Conservation (phyloP, 2,329 filamentous ascomycete genomes). For the Onygena corvina region DNA sequence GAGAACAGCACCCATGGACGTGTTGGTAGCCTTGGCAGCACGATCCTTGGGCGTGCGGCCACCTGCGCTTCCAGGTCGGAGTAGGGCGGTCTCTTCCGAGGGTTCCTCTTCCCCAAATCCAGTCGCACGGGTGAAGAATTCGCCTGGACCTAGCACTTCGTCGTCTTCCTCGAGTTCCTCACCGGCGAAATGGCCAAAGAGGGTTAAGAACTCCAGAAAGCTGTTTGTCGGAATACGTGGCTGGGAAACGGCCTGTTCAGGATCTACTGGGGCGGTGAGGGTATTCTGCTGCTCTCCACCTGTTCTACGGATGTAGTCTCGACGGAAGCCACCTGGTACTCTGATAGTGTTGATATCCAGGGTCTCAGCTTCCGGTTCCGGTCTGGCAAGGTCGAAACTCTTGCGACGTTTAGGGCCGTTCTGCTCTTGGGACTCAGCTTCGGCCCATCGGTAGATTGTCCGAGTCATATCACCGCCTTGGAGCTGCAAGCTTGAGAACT, state of each 20-base stretch:
- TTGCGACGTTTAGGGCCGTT: slow-evolving; percentile 57
- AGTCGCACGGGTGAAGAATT: slow-evolving; percentile 56
- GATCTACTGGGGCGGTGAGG: slow-evolving; percentile 28
- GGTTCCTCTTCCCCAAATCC: slow-evolving; percentile 52
- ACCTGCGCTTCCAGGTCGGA: slow-evolving; percentile 57
- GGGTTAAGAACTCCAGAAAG: slow-evolving; percentile 87
- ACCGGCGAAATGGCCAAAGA: slow-evolving; percentile 95
- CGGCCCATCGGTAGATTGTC: slow-evolving; percentile 92
- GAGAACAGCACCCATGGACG: slow-evolving; percentile 64
- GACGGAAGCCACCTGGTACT: slow-evolving; percentile 81
- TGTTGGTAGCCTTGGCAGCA: slow-evolving; percentile 62
- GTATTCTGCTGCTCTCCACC: slow-evolving; percentile 47
- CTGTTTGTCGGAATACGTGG: slow-evolving; percentile 71
- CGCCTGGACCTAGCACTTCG: slow-evolving; percentile 71
- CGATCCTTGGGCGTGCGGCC: slow-evolving; percentile 64
- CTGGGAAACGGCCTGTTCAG: slow-evolving; percentile 28
- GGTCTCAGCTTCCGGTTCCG: slow-evolving; percentile 65
- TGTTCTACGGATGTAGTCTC: slow-evolving; percentile 72
- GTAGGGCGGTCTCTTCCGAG: slow-evolving; percentile 76
- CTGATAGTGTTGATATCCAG: slow-evolving; percentile 84
- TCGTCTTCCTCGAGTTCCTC: slow-evolving; percentile 96
- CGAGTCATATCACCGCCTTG: slow-evolving; percentile 92
- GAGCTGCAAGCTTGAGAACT: slow-evolving; percentile 84
- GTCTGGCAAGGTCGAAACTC: slow-evolving; percentile 70
- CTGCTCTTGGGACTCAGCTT: slow-evolving; percentile 60